A percentile compares a stretch with the other conserved stretches of the same genome.
Conservation (phyloP, 352 stramenopile genomes). For the Poterioochromonas sp. region DNA sequence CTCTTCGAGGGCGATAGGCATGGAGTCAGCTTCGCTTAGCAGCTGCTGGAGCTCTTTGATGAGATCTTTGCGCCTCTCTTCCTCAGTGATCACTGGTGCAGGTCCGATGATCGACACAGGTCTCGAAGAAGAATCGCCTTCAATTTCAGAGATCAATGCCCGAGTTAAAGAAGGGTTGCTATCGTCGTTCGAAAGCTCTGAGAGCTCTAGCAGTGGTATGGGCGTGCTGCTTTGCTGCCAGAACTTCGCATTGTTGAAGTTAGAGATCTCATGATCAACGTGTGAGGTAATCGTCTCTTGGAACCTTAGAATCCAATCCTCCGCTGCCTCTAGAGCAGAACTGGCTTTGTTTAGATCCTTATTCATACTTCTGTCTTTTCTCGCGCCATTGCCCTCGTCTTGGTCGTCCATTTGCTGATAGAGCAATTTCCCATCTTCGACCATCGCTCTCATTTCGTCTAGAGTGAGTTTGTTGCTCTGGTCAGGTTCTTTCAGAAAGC, state of each 20-base stretch:
- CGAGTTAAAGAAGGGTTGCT: too few relatives aligned
- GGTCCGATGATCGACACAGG: too few relatives aligned
- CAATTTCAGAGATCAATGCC: too few relatives aligned
- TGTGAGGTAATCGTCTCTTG: not conserved
- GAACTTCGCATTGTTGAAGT: not conserved
- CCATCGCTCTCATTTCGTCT: conserved; percentile 16
- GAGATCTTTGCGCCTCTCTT: not conserved
- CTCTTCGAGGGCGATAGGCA: conserved; percentile 23
- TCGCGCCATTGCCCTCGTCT: not conserved
- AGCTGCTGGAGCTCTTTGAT: not conserved
- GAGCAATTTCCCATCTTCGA: not conserved
- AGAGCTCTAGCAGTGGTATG: not conserved
- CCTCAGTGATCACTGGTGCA: not conserved
- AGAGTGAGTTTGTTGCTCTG: not conserved
- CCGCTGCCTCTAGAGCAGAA: not conserved
- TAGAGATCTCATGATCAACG: not conserved
- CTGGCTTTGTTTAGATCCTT: not conserved
- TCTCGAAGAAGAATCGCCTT: too few relatives aligned
- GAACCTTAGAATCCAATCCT: not conserved
- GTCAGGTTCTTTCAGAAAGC: not conserved
- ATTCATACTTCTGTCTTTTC: not conserved
- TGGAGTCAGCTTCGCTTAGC: conserved; percentile 3
- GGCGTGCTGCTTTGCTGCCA: not conserved
- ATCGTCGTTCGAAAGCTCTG: not conserved
- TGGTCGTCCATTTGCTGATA: not conserved